Evolutionary conservation across 2,329 filamentous ascomycete species (phyloP).

Genomic region (Periconia sp.): DNA sequence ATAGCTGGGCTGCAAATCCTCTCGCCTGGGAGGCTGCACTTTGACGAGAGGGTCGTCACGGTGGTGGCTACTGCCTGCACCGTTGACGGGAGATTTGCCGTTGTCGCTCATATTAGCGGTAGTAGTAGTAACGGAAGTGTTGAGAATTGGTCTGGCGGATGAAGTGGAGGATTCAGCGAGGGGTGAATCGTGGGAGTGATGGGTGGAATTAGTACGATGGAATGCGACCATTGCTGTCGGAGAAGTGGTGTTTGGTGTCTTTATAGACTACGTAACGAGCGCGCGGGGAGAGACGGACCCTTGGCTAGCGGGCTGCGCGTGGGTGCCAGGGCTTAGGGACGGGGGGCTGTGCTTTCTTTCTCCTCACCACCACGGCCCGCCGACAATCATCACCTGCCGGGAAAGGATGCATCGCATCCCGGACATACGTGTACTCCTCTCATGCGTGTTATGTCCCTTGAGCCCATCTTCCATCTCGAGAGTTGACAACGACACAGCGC

Average conservation of each 20-base stretch:
- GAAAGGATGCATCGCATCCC: too few relatives aligned
- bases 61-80: constrained; percentile 14
- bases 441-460: neutral
- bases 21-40: constrained; percentile 79
- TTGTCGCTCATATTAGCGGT: constrained; percentile 37
- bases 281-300: constrained; percentile 8
- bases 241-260: neutral
- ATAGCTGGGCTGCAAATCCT: constrained; percentile 85
- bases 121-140: constrained; percentile 14
- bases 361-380: neutral
- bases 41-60: constrained; percentile 50
- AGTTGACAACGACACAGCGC: too few relatives aligned
- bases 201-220: neutral
- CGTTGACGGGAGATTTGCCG: constrained; percentile 46
- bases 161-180: constrained; percentile 18
- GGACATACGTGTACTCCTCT: too few relatives aligned
- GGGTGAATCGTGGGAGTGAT: neutral
- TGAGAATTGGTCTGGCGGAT: constrained; percentile 32
- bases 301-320: constrained; percentile 3
- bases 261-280: constrained; percentile 7
- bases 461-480: neutral
- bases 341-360: neutral
- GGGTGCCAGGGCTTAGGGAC: constrained; percentile 4
- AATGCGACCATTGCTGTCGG: constrained; percentile 7
- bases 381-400: neutral